Percentiles rank a stretch among this genome's conserved stretches.
Evolutionary conservation across 345 rosid species (phyloP).

Genomic region (Brassica rapa): DNA sequence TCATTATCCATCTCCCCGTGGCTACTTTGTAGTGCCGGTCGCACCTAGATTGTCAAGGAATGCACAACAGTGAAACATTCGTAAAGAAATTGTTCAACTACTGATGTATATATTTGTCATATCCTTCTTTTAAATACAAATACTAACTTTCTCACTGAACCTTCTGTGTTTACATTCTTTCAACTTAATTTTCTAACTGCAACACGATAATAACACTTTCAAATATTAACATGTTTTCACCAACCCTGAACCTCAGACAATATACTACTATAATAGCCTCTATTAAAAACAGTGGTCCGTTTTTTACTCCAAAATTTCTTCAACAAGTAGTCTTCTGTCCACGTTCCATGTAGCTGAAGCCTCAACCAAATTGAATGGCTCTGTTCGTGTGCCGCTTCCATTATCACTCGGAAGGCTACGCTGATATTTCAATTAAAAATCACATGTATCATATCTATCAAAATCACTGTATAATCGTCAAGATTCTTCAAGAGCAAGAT

Average conservation of each 20-base stretch:
- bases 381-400: no score
- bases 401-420: no score
- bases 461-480: neutral
- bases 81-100: neutral
- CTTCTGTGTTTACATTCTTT: neutral
- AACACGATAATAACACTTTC: neutral
- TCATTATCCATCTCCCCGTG: neutral
- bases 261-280: conserved; percentile 16
- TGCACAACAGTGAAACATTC: neutral
- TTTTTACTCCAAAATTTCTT: neutral
- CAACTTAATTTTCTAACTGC: neutral
- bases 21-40: neutral
- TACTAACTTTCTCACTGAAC: neutral
- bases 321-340: no score
- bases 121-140: neutral
- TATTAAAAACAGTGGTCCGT: neutral
- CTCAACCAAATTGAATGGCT: no score
- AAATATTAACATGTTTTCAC: neutral
- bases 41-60: neutral
- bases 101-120: neutral
- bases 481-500: conserved; percentile 90
- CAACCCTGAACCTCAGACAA: neutral
- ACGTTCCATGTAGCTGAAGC: no score
- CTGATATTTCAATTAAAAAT: no score
- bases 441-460: neutral